phyloP scores from a whole-genome alignment of 805 yeast genomes.

The Yarrowia sp. region DNA sequence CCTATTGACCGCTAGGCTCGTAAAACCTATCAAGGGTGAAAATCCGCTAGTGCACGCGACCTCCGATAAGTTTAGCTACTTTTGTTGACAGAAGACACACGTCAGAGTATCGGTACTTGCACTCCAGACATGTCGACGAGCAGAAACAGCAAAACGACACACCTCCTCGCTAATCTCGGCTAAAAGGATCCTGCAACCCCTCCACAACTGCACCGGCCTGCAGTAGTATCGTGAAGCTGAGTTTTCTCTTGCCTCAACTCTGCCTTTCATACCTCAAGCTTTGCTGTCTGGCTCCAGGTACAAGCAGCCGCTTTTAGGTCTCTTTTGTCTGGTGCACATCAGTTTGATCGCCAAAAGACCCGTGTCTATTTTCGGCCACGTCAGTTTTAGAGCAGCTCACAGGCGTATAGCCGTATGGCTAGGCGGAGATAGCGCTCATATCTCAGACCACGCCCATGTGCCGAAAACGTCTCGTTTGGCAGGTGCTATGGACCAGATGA shows the following conservation, averaged over 20 bases:
- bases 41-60: conserved; percentile 14
- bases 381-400: conserved; percentile 9
- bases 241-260: too few relatives aligned
- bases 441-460: too few relatives aligned
- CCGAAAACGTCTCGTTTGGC: background rate
- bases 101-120: background rate
- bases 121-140: too few relatives aligned
- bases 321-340: background rate
- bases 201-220: conserved; percentile 15
- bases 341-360: background rate
- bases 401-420: too few relatives aligned
- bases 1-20: background rate
- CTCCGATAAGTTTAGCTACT: background rate
- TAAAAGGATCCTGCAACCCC: background rate
- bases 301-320: background rate
- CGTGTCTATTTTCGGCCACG: background rate
- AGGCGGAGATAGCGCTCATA: too few relatives aligned
- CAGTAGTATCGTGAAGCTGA: conserved; percentile 13
- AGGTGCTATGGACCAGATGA: background rate
- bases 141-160: too few relatives aligned
- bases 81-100: background rate
- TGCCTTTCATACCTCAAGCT: too few relatives aligned
- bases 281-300: conserved; percentile 15
- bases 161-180: background rate
- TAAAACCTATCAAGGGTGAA: conserved; percentile 15